Conservation (phyloP, 805 yeast genomes). For the Nakazawaea populi region DNA sequence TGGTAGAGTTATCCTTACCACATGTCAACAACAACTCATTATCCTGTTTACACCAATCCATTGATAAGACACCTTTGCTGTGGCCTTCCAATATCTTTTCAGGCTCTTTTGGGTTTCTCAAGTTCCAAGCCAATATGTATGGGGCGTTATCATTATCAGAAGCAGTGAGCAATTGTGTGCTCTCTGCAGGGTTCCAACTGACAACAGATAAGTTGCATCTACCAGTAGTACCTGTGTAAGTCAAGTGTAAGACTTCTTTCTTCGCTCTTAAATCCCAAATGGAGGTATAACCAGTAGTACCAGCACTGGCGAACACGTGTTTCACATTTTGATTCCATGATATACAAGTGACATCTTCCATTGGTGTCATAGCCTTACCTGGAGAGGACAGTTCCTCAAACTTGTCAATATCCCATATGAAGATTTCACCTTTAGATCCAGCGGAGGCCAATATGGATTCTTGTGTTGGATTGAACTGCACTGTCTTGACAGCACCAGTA, state of each 20-base stretch:
- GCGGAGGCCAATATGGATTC: conserved; percentile 75
- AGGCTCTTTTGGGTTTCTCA: conserved; percentile 91
- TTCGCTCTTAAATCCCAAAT: conserved; percentile 91
- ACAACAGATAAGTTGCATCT: conserved; percentile 74
- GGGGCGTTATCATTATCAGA: conserved; percentile 79
- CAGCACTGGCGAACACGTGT: conserved; percentile 88
- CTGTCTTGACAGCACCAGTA: conserved; percentile 61
- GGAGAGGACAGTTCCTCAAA: conserved; percentile 52
- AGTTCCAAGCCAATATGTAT: conserved; percentile 84
- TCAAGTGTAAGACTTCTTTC: conserved; percentile 82
- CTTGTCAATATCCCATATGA: conserved; percentile 81
- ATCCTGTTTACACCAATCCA: conserved; percentile 93
- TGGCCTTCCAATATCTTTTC: conserved; percentile 73
- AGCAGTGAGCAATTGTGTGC: conserved; percentile 85
- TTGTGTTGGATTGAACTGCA: conserved; percentile 75
- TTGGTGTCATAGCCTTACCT: conserved; percentile 74
- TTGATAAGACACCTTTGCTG: conserved; percentile 77
- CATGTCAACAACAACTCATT: conserved; percentile 74
- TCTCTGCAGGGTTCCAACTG: conserved; percentile 91
- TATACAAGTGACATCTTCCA: conserved; percentile 73
- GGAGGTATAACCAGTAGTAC: conserved; percentile 79
- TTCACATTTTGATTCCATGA: conserved; percentile 84
- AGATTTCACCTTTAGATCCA: conserved; percentile 84
- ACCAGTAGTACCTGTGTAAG: conserved; percentile 52
- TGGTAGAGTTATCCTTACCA: conserved; percentile 85